Conservation (phyloP, 1,284 basidiomycete genomes). For the Moniliophthora roreri region DNA sequence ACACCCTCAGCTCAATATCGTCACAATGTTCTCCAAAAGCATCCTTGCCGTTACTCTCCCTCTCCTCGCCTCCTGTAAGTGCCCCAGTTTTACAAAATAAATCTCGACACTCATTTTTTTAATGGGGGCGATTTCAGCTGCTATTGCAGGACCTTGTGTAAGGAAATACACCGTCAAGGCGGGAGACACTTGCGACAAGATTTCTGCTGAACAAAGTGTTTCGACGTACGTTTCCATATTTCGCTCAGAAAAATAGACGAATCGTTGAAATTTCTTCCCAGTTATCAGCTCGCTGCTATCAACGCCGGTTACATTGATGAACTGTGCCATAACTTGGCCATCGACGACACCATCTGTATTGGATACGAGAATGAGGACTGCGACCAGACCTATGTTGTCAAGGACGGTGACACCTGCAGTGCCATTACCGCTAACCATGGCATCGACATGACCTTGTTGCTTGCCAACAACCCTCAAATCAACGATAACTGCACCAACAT, state of each 20-base stretch:
- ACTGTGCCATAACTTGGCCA: slow-evolving; percentile 55
- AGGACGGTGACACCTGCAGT: slow-evolving; percentile 50
- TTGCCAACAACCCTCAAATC: slow-evolving; percentile 70
- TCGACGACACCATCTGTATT: slow-evolving; percentile 50
- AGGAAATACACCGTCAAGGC: slow-evolving; percentile 58
- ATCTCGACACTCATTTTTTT: slow-evolving; percentile 6
- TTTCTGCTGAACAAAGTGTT: slow-evolving; percentile 62
- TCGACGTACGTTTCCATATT: slow-evolving; percentile 53
- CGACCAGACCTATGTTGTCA: slow-evolving; percentile 46
- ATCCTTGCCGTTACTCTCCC: slow-evolving; percentile 2
- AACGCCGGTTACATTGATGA: slow-evolving; percentile 52
- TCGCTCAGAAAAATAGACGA: neutral
- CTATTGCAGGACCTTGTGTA: slow-evolving; percentile 47
- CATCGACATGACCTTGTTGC: slow-evolving; percentile 53
- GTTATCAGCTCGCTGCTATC: slow-evolving; percentile 68
- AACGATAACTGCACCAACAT: slow-evolving; percentile 56
- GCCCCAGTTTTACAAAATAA: neutral
- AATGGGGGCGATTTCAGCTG: slow-evolving; percentile 30
- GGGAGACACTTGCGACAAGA: slow-evolving; percentile 68
- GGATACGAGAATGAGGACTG: slow-evolving; percentile 50
- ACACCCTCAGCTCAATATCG: neutral
- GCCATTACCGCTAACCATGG: slow-evolving; percentile 32
- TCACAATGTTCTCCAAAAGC: slow-evolving; percentile 1
- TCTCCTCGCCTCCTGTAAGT: slow-evolving; percentile 3
- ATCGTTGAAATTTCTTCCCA: slow-evolving; percentile 25